A percentile compares a stretch with the other conserved stretches of the same genome.
phyloP scores from a whole-genome alignment of 768 basidiomycete species.

The Pleurotus tuoliensis region DNA sequence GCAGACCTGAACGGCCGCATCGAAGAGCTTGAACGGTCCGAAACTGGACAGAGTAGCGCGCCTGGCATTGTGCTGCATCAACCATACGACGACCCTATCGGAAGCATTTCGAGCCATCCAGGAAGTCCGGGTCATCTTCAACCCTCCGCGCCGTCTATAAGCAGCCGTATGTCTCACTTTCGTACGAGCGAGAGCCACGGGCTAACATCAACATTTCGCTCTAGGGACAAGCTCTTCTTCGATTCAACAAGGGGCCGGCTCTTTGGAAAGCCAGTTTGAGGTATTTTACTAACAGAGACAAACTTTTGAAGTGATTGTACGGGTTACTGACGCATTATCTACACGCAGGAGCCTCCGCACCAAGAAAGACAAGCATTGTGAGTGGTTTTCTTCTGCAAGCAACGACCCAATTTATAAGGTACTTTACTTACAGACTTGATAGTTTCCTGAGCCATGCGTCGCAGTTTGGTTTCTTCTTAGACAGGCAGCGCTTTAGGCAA shows the following conservation, averaged over 20 bases:
- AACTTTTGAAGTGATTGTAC: background rate
- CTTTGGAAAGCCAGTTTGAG: background rate
- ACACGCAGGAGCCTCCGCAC: background rate
- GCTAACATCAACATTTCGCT: background rate
- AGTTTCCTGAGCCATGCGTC: constrained; percentile 37
- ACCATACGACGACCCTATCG: background rate
- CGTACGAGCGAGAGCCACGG: too few relatives aligned
- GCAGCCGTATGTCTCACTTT: background rate
- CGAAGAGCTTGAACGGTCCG: constrained; percentile 32
- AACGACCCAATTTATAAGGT: background rate
- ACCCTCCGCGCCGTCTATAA: background rate
- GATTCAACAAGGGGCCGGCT: background rate
- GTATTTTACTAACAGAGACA: background rate
- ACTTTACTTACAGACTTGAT: constrained; percentile 20
- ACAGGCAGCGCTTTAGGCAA: constrained; percentile 37
- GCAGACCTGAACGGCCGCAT: constrained; percentile 39
- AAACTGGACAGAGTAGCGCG: constrained; percentile 1
- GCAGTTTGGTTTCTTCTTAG: constrained; percentile 52
- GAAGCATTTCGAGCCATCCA: background rate
- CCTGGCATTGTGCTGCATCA: background rate
- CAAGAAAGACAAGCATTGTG: background rate
- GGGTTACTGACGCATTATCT: background rate
- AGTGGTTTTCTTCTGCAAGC: background rate
- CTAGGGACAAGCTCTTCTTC: background rate
- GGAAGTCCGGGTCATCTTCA: background rate